Conservation (phyloP, 345 rosid genomes). For the Syzygium aqueum region DNA sequence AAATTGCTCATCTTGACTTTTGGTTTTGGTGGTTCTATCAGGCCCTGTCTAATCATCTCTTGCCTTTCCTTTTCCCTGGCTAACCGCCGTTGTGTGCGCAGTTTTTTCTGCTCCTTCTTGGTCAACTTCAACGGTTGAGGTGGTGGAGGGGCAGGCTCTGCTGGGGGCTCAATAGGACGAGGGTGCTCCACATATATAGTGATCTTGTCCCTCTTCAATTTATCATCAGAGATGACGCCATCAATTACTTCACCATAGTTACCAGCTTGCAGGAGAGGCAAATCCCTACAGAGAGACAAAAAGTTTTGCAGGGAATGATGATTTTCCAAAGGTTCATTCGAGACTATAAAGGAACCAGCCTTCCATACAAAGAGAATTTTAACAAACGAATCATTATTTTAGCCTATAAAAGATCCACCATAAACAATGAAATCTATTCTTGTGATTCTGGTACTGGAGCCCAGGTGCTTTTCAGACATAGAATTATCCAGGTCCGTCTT, state of each 20-base stretch:
- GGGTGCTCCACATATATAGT: slow-evolving; percentile 90
- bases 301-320: not conserved
- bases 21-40: slow-evolving; percentile 84
- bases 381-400: not conserved
- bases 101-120: slow-evolving; percentile 94
- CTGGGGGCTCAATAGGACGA: slow-evolving; percentile 87
- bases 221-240: slow-evolving; percentile 19
- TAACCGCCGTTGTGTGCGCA: slow-evolving; percentile 83
- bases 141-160: slow-evolving; percentile 91
- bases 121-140: slow-evolving; percentile 93
- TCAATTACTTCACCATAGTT: slow-evolving; percentile 47
- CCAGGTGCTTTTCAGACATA: not conserved
- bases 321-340: not conserved
- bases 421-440: not conserved
- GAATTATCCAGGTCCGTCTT: not conserved
- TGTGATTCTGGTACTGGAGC: not conserved
- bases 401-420: not conserved
- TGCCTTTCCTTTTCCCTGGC: slow-evolving; percentile 90
- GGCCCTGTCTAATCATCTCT: slow-evolving; percentile 96
- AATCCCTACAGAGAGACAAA: slow-evolving; percentile 46
- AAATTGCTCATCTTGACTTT: slow-evolving; percentile 94
- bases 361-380: not conserved
- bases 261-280: slow-evolving; percentile 37
- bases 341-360: not conserved
- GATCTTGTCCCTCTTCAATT: slow-evolving; percentile 66